phyloP scores from a whole-genome alignment of 192 early-diverging fungal genomes.

The Linnemannia zychae region DNA sequence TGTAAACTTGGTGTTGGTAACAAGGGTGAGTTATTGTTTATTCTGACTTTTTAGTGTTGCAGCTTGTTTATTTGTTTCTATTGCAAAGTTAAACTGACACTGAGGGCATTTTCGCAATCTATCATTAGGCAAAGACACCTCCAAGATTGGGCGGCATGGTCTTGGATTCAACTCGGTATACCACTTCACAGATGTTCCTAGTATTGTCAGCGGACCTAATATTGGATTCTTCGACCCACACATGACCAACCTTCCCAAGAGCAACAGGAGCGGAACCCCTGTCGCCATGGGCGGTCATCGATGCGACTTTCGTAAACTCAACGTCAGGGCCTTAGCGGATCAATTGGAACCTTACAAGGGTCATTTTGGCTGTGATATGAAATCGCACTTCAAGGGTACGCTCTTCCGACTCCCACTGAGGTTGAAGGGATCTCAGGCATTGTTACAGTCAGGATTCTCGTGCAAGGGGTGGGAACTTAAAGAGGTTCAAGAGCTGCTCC shows the following conservation, averaged over 20 bases:
- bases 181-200: conserved; percentile 54
- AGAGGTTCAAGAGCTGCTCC: conserved; percentile 1
- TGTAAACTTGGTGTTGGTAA: conserved; percentile 23
- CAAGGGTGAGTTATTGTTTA: conserved; percentile 31
- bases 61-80: not conserved
- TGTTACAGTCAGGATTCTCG: not conserved
- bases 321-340: not conserved
- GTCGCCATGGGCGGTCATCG: conserved; percentile 22
- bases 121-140: conserved; percentile 10
- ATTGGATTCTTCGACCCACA: conserved; percentile 51
- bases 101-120: not conserved
- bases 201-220: conserved; percentile 39
- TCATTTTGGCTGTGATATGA: conserved; percentile 35
- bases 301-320: conserved; percentile 17
- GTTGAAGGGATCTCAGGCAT: not conserved
- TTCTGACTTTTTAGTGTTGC: not conserved
- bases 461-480: not conserved
- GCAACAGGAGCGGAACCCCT: not conserved
- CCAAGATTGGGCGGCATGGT: conserved; percentile 51
- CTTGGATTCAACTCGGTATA: conserved; percentile 47
- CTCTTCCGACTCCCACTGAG: conserved; percentile 47
- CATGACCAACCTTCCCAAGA: conserved; percentile 13
- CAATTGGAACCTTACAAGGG: conserved; percentile 31
- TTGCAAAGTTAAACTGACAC: not conserved
- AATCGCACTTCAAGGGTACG: conserved; percentile 35